Conservation (phyloP, 768 basidiomycete species). For the Clavaria fumosa region DNA sequence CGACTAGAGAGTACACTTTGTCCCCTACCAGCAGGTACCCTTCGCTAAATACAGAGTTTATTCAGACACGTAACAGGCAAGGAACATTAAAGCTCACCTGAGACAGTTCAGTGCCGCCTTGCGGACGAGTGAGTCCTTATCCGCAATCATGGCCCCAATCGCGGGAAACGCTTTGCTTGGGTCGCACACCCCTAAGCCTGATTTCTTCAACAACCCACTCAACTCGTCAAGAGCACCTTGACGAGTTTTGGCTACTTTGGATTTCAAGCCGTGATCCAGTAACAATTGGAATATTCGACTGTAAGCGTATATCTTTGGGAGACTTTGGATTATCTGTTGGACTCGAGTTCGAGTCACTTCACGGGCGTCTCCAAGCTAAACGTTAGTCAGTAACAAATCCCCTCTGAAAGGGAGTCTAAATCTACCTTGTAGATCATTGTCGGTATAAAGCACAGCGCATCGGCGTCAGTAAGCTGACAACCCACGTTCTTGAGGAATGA, state of each 20-base stretch:
- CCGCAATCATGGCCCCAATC: slow-evolving; percentile 67
- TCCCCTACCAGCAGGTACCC: slow-evolving; percentile 74
- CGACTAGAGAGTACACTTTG: slow-evolving; percentile 69
- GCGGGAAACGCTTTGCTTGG: slow-evolving; percentile 65
- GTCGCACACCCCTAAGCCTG: slow-evolving; percentile 71
- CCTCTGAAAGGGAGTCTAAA: slow-evolving; percentile 1
- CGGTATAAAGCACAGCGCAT: slow-evolving; percentile 79
- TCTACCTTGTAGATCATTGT: slow-evolving; percentile 78
- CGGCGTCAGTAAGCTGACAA: slow-evolving; percentile 71
- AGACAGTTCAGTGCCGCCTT: slow-evolving; percentile 74
- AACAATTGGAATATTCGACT: slow-evolving; percentile 83
- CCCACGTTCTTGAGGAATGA: slow-evolving; percentile 56
- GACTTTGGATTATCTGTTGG: slow-evolving; percentile 66
- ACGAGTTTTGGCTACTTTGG: slow-evolving; percentile 84
- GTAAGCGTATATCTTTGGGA: slow-evolving; percentile 86
- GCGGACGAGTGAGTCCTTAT: slow-evolving; percentile 79
- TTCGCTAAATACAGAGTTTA: slow-evolving; percentile 35
- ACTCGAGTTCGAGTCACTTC: slow-evolving; percentile 71
- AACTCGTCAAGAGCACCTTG: slow-evolving; percentile 80
- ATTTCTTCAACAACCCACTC: slow-evolving; percentile 58
- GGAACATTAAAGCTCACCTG: slow-evolving; percentile 35
- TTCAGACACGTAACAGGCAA: slow-evolving; percentile 4
- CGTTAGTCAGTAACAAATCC: neutral
- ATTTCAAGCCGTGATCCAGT: slow-evolving; percentile 76
- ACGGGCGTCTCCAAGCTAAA: slow-evolving; percentile 82